Base-by-base conservation (phyloP, 2,329 filamentous ascomycete species). In the Botrytis sinoallii region DNA sequence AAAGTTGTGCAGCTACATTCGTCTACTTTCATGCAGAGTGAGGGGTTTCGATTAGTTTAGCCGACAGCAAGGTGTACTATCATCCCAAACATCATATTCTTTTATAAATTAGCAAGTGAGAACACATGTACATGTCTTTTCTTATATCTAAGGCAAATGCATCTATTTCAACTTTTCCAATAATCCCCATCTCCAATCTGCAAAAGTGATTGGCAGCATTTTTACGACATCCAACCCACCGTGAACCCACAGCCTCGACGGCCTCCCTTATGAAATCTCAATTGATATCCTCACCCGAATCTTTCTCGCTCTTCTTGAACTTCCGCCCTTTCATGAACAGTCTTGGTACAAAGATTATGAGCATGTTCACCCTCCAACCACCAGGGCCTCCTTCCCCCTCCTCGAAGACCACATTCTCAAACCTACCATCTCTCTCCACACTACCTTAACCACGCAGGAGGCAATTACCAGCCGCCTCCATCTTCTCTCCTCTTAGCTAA, bases 241-340 rank as follows among this genome's bases (percentile, higher is more conserved):
- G 40, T 3, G n/a, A 10, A 38, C 40, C 59, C 32, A 46, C 52
- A 32, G 16, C 29, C 46, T 81, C 42, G 77, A 81, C 48, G 76
- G 78, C 20, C 77, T 81, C 10, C 78, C 80, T 14, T 75, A 77
- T 6, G 79, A 81, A 69, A 76, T 81, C 29, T 76, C 78, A 14
- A 59, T 63, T 35, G 77, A 77, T 60, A 79, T 81, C n/a, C 80
- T 80, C 65, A 74, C 74, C 44, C 38, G 75, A 6, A 57, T 75
- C 46, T 61, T 69, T 74, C 63, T 67, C 44, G 73, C 69, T 29
- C 73, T 73, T 68, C 29, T 7, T 16, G 14, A 57, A 18, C 3
- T 29, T 32, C 7, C 6, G 1, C 14, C 12, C n/a, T 57, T 32
- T 9, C 16, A 18, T 8, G n/a, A 18, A 4, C 18, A 57, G 14